Base-by-base conservation (phyloP, 2,329 filamentous ascomycete species). In the Fusarium palustre region DNA sequence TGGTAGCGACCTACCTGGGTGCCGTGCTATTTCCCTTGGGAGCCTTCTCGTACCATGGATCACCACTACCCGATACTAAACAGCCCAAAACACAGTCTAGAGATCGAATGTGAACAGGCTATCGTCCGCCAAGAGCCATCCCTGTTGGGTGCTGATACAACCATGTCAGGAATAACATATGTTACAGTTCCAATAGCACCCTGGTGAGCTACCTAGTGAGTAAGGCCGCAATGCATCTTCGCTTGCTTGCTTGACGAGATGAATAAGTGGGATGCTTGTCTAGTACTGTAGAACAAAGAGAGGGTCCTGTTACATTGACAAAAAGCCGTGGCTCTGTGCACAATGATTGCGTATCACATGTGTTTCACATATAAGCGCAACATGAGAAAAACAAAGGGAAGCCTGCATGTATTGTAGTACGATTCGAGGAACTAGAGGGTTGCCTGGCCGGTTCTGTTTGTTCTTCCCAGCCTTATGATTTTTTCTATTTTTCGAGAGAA, bases 181-280 rank as follows among this genome's bases (percentile, higher is more conserved):
- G 36, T 39, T 22, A 39, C 28, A 31, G 43, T 46, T 31, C 6
- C 28, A 56, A 33, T 31, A 45, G 43, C 28, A 61, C 47, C 67
- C 50, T 20, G 11, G 39, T 28, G 48, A 38, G 39, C 49, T 16
- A 9, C 28, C 28, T 30, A 30, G 46, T 31, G 48, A 42, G 31
- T 70, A 69, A 69, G 62, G 67, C 57, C 50, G 58, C 59, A 70
- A 67, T 46, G 46, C 50, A 64, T 69, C 25, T 20, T 38, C 57
- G 47, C 57, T 39, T 60, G 33, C 22, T 46, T 24, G 11, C 22
- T 7, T 24, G 36, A 41, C 42, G 33, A 53, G 42, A 54, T 53
- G 49, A 53, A 31, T 12, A 28, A 31, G 38, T 30, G 43, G n/a
- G 28, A 22, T 52, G 46, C 43, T 30, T 59, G 55, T 41, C 13